Conservation (phyloP, 2,329 filamentous ascomycete genomes). For the Fusarium verrucosum region DNA sequence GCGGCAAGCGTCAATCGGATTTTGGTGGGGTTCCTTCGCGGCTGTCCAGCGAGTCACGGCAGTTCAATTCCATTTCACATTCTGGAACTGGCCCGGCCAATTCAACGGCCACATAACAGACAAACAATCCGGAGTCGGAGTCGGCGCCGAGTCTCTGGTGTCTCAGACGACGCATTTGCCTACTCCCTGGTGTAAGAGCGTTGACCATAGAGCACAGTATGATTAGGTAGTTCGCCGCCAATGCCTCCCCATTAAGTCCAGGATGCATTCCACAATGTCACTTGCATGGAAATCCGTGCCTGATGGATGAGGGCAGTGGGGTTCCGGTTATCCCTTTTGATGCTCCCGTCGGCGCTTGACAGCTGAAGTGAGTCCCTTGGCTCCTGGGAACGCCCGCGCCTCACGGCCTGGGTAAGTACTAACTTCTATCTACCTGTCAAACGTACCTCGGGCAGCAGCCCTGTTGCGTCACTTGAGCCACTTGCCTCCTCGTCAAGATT, state of each 20-base stretch:
- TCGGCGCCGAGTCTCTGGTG: conserved; percentile 13
- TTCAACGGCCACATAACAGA: conserved; percentile 12
- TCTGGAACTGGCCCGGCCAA: conserved; percentile 11
- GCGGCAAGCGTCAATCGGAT: conserved; percentile 14
- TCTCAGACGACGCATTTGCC: background rate
- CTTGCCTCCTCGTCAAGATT: conserved; percentile 6
- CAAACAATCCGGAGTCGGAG: background rate
- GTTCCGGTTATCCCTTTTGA: background rate
- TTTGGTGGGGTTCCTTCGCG: conserved; percentile 21
- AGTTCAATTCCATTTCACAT: conserved; percentile 17
- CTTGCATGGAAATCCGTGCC: background rate
- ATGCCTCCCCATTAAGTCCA: background rate
- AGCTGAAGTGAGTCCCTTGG: conserved; percentile 13
- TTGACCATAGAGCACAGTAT: background rate
- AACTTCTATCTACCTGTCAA: conserved; percentile 4
- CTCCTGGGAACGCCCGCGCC: background rate
- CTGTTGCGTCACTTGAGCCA: conserved; percentile 14
- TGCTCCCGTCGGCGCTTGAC: background rate
- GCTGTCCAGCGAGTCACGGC: conserved; percentile 23
- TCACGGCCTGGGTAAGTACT: background rate
- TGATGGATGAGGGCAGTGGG: background rate
- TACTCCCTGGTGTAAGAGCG: background rate
- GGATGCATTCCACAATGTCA: background rate
- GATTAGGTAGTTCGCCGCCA: too few relatives aligned
- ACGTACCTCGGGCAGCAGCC: background rate